phyloP scores from a whole-genome alignment of 2,329 filamentous ascomycete genomes.

The Neospermospora avenae region DNA sequence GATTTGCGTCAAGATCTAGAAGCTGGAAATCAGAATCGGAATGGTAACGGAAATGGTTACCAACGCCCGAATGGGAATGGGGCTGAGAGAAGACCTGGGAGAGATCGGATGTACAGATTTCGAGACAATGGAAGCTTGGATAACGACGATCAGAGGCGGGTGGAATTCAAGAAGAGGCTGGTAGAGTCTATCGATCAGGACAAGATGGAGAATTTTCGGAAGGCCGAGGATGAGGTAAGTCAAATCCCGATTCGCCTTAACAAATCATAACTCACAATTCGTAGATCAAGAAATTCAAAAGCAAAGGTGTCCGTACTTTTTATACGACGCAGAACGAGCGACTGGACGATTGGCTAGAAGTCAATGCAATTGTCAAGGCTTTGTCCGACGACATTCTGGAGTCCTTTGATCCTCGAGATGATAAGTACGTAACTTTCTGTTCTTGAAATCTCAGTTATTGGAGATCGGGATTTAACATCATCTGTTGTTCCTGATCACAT shows the following conservation, averaged over 20 bases:
- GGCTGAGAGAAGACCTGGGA: slow-evolving; percentile 7
- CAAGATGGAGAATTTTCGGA: slow-evolving; percentile 21
- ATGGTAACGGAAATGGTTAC: background rate
- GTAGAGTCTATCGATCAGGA: slow-evolving; percentile 19
- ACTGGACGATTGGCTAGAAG: slow-evolving; percentile 56
- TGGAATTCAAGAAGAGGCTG: slow-evolving; percentile 25
- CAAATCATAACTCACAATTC: background rate
- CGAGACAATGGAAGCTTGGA: slow-evolving; percentile 21
- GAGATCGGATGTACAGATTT: slow-evolving; percentile 27
- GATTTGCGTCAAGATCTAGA: background rate
- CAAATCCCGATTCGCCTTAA: background rate
- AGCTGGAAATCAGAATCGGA: background rate
- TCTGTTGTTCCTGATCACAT: too few relatives aligned
- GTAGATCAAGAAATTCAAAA: slow-evolving; percentile 48
- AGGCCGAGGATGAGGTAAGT: slow-evolving; percentile 22
- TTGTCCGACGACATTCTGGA: slow-evolving; percentile 59
- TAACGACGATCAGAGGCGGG: slow-evolving; percentile 24
- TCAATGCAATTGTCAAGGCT: slow-evolving; percentile 53
- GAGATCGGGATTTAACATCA: too few relatives aligned
- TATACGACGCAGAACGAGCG: slow-evolving; percentile 53
- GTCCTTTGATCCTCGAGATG: slow-evolving; percentile 52
- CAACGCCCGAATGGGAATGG: background rate
- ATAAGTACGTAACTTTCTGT: too few relatives aligned
- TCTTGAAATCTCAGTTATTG: too few relatives aligned
- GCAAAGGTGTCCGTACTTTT: slow-evolving; percentile 50